Evolutionary conservation across 208 protist species (phyloP), one percentile per base, ranked within the genome.

Genomic region (Trypanosoma congolense): DNA sequence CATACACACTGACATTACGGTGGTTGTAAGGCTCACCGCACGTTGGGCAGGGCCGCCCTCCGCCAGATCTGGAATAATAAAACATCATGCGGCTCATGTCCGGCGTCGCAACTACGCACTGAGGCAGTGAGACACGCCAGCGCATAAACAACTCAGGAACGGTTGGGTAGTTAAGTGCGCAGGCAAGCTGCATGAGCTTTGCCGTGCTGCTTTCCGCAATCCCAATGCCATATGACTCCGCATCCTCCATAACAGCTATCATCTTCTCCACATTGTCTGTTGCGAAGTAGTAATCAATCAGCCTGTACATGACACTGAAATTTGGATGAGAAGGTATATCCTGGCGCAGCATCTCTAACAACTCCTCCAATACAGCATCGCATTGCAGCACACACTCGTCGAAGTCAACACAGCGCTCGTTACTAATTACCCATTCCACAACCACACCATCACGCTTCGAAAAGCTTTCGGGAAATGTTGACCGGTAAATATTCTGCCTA

Each of bases 271-370:
- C 72, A 68, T 95, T 95, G 56, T 95, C 87, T 18, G 84, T 86
- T 46, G 87, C 80, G 55, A 95, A 95, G 75, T 92, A 95, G 73
- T 95, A 95, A 60, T 95, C 87, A 18, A 85, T 79, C 42, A 95
- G 72, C 48, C 87, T 83, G 63, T 83, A 92, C 60, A 87, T 73
- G 22, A 95, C 58, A 45, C 80, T 87, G 62, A 95, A 95, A 43
- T 75, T 81, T 12, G 83, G 84, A 9, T 83, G 65, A 0, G 76
- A 83, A 3, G 83, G 83, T 14, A 92, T 77, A 52, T 89, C 73
- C 9, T 83, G 56, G 2, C 74, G 74, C 40, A 92, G 67, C 60
- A 71, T 65, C 43, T 86, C 75, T 18, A 95, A 65, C 62, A 95
- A 47, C 69, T 95, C 83, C 52, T 95, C 87, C 58, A 95, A 41